Evolutionary conservation across 2,329 filamentous ascomycete species (phyloP).

Genomic region (Fusarium compactum): DNA sequence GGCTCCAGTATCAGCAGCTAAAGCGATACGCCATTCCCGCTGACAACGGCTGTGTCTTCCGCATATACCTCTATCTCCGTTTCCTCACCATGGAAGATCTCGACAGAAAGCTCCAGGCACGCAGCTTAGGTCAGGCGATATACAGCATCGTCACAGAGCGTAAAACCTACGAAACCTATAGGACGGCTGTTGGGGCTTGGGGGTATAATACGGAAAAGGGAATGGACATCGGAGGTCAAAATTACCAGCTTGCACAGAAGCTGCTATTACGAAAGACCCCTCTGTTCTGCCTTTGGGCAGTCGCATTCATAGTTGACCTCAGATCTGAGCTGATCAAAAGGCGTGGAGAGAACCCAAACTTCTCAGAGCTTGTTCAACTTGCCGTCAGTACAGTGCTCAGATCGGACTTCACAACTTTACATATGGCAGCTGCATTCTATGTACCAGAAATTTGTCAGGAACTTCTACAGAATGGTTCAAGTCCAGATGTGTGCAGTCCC

Average conservation of each 20-base stretch:
- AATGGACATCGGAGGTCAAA: accelerated
- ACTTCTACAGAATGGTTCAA: not conserved
- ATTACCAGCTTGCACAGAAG: not conserved
- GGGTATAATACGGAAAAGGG: accelerated
- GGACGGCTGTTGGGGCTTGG: accelerated
- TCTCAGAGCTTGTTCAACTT: accelerated
- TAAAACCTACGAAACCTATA: too few species aligned
- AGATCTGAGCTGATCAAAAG: accelerated
- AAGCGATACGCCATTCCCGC: not conserved
- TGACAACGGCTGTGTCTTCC: too few species aligned
- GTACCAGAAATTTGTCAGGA: not conserved
- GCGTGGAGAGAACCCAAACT: accelerated
- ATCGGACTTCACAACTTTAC: not conserved
- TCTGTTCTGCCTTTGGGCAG: not conserved
- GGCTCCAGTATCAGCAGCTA: not conserved
- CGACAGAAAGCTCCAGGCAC: not conserved
- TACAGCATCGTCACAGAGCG: accelerated
- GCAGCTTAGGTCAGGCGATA: accelerated
- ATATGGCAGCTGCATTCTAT: not conserved
- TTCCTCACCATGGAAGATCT: not conserved
- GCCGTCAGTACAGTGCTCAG: not conserved
- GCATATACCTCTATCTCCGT: not conserved
- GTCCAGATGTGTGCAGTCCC: not conserved
- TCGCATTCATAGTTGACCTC: not conserved
- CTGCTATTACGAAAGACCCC: not conserved